Conservation (phyloP, 1,139 yeast genomes). For the Geotrichum histeridarum region DNA sequence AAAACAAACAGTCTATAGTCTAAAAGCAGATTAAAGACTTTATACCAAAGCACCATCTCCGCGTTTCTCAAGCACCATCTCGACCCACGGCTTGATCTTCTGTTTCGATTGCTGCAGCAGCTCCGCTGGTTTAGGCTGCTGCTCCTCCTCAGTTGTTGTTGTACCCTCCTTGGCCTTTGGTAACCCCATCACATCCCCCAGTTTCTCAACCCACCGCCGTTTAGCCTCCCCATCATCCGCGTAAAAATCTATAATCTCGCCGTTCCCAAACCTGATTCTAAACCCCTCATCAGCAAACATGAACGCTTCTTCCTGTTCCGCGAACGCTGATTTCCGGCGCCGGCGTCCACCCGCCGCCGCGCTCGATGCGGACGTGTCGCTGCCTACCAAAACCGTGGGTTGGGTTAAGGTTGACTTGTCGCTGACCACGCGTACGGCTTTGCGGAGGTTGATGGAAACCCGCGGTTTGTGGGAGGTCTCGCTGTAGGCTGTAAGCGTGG, state of each 20-base stretch:
- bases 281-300: constrained; percentile 38
- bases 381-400: constrained; percentile 28
- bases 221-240: constrained; percentile 54
- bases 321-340: constrained; percentile 33
- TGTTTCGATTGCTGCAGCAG: constrained; percentile 14
- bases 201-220: constrained; percentile 44
- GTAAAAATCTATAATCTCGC: constrained; percentile 63
- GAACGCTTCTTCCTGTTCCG: constrained; percentile 32
- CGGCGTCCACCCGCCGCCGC: constrained; percentile 13
- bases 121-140: constrained; percentile 24
- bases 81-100: constrained; percentile 33
- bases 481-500: constrained; percentile 56
- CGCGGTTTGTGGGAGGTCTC: constrained; percentile 58
- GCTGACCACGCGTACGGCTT: constrained; percentile 46
- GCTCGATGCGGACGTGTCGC: constrained; percentile 27
- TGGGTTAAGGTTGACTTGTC: constrained; percentile 27
- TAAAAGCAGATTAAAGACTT: too few species aligned
- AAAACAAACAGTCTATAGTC: too few species aligned
- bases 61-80: constrained; percentile 28
- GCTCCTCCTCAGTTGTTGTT: constrained; percentile 17
- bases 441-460: constrained; percentile 63
- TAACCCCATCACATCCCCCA: constrained; percentile 24
- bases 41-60: not conserved
- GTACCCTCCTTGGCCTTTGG: not conserved
- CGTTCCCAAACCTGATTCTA: constrained; percentile 59